Evolutionary conservation across 176 grass and related monocot genomes (phyloP).

Genomic region (Musa beccarii): DNA sequence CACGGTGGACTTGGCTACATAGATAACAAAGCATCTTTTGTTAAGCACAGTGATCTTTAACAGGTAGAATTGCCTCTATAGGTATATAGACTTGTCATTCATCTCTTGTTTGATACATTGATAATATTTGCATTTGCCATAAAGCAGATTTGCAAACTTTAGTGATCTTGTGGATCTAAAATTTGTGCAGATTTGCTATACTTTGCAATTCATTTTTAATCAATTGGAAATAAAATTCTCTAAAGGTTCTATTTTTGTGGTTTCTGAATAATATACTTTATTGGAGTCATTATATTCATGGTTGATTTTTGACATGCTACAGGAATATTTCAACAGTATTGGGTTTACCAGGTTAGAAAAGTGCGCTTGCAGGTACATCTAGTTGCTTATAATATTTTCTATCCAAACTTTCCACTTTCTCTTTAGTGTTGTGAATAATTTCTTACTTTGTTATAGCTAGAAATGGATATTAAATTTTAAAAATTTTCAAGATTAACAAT

Average conservation of each 20-base stretch:
- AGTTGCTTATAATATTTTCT: conserved; percentile 5
- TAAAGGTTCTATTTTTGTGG: neutral
- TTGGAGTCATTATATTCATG: neutral
- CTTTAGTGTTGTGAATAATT: neutral
- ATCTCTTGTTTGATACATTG: neutral
- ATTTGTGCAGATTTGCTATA: neutral
- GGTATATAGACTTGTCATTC: neutral
- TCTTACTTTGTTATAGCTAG: too few relatives aligned
- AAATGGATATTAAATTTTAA: too few relatives aligned
- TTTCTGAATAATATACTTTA: neutral
- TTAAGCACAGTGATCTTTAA: neutral
- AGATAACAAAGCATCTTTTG: neutral
- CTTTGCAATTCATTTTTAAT: too few relatives aligned
- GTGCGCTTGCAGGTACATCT: conserved; percentile 84
- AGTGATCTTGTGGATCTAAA: neutral
- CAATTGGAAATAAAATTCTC: too few relatives aligned
- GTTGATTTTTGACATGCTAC: conserved; percentile 8
- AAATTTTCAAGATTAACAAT: too few relatives aligned
- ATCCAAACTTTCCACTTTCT: conserved; percentile 1
- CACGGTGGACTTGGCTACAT: neutral
- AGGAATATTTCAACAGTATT: conserved; percentile 98
- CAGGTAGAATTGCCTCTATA: neutral
- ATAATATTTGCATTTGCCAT: neutral
- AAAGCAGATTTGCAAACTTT: neutral
- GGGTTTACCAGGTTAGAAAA: conserved; percentile 96